Base-by-base conservation (phyloP, 305 asterid species). In the Fraxinus platypoda region DNA sequence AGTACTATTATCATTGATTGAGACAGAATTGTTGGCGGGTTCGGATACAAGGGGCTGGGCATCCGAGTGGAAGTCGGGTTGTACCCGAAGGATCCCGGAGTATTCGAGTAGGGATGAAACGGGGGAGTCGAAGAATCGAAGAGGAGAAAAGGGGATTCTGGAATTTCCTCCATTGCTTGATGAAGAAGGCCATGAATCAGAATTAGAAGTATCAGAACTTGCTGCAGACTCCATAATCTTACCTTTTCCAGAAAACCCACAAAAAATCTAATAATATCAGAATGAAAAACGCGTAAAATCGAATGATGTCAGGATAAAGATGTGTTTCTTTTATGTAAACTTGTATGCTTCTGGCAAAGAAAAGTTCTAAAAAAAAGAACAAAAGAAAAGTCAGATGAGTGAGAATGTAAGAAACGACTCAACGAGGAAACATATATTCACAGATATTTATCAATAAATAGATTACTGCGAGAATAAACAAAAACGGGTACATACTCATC, bases 91-190 rank as follows among this genome's bases (percentile, higher is more conserved):
- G 30, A 92, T 34, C 15, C 97, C 97, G 26, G 97, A 88, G 78
- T 92, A 86, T 38, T 92, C 94, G 0, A 93, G 90, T 59, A 93
- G 79, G 21, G 97, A 88, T 2, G 93, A 87, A 57, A 93, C 79
- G 0, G 97, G 97, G 17, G 87, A 89, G 80, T 80, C 91, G 4
- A 93, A 74, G 82, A 90, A 87, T 62, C 93, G 87, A 4, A 93
- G 83, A 23, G 88, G 66, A 11, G 87, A 85, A 26, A 90, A 82
- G 30, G 87, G 80, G 81, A 25, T 37, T 83, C 89, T 82, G 1
- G 85, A 81, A 57, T 71, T 83, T 57, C 78, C 62, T 43, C 79
- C 34, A 41, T 64, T 57, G 79, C 80, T 81, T 62, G 85, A 28
- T 35, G 87, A 79, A 34, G 80, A 80, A 77, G 87, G 84, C 19